These are phyloP conservation scores for Leucogyrophana mollusca DNA, from an alignment of 768 basidiomycete species.

Conservation along the genomic window DNA sequence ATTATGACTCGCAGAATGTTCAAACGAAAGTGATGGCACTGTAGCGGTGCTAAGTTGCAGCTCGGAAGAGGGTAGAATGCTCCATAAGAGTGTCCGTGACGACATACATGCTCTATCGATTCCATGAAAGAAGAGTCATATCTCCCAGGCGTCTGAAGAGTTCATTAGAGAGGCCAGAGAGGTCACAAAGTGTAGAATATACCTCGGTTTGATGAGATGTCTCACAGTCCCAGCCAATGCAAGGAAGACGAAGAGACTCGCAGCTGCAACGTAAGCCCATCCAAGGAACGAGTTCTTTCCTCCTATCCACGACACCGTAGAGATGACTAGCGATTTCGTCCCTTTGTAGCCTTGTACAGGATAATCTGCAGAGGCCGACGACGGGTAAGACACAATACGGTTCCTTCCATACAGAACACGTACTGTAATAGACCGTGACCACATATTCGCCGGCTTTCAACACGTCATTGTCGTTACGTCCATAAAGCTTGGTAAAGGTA, in stretches of 20 bases:
- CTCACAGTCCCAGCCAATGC: slow-evolving; percentile 87
- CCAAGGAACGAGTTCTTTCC: slow-evolving; percentile 98
- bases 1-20: too few relatives aligned
- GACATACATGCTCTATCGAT: slow-evolving; percentile 38
- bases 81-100: slow-evolving; percentile 14
- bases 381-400: slow-evolving; percentile 3
- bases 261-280: slow-evolving; percentile 94
- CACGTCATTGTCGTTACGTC: slow-evolving; percentile 77
- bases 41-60: too few relatives aligned
- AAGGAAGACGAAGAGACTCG: slow-evolving; percentile 83
- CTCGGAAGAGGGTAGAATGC: too few relatives aligned
- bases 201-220: slow-evolving; percentile 93
- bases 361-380: slow-evolving; percentile 61
- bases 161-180: neutral
- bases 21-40: too few relatives aligned
- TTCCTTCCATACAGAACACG: slow-evolving; percentile 29
- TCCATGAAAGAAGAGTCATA: slow-evolving; percentile 87
- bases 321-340: slow-evolving; percentile 95
- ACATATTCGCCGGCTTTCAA: slow-evolving; percentile 75
- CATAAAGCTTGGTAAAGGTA: slow-evolving; percentile 94
- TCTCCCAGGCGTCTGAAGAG: slow-evolving; percentile 72
- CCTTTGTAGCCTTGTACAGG: slow-evolving; percentile 90
- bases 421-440: slow-evolving; percentile 80
- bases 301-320: slow-evolving; percentile 97
- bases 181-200: slow-evolving; percentile 16